phyloP scores from a whole-genome alignment of 108 stramenopile genomes.

The Conticribra guillardii region DNA sequence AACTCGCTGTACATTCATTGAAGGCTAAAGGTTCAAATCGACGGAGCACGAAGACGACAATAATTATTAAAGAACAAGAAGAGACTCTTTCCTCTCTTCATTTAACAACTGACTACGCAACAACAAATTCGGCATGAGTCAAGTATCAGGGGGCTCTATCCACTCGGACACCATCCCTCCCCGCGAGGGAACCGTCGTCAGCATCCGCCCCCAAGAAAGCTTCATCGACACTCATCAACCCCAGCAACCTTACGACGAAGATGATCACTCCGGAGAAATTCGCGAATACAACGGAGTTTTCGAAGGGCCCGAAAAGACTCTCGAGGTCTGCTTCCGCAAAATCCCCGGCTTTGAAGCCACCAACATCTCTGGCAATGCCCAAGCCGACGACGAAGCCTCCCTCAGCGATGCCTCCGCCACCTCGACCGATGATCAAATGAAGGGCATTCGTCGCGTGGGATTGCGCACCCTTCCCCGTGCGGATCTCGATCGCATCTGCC shows the following conservation, averaged over 20 bases:
- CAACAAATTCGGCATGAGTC: conserved; percentile 4
- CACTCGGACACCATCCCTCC: conserved; percentile 13
- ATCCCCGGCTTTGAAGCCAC: conserved; percentile 37
- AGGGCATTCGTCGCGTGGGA: conserved; percentile 62
- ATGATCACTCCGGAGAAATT: conserved; percentile 72
- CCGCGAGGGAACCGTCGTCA: conserved; percentile 16
- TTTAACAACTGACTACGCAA: no score
- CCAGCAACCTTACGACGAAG: conserved; percentile 64
- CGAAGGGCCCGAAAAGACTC: conserved; percentile 91
- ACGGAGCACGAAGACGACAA: no score
- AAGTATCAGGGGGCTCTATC: conserved; percentile 1
- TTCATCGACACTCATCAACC: conserved; percentile 28
- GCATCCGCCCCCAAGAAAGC: background rate
- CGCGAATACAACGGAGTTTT: conserved; percentile 85
- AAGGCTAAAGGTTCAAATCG: no score
- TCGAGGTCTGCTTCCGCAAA: conserved; percentile 85
- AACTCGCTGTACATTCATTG: conserved; percentile 10
- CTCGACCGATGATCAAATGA: conserved; percentile 9
- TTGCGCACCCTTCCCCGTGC: conserved; percentile 80
- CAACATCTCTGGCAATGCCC: no score
- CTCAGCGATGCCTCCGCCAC: conserved; percentile 26
- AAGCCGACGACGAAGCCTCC: conserved; percentile 34
- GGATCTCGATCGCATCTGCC: conserved; percentile 92
- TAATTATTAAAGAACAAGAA: no score
- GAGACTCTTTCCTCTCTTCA: no score